phyloP scores from a whole-genome alignment of 2,329 filamentous ascomycete genomes.

The Apiospora hydei region DNA sequence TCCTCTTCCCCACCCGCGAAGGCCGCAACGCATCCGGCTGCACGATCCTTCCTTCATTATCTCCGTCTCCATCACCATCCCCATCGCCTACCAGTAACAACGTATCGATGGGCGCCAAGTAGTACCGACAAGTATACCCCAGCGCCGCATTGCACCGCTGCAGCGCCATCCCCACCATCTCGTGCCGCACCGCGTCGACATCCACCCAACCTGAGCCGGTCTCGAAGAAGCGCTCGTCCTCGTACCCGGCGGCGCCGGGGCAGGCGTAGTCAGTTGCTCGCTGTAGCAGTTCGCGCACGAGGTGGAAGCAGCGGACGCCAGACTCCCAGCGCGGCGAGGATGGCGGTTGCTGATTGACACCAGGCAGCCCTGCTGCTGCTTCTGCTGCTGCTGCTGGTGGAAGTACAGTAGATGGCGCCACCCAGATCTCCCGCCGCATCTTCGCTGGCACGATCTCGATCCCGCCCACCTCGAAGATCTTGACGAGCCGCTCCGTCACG shows the following conservation, averaged over 20 bases:
- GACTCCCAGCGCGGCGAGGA: conserved; percentile 19
- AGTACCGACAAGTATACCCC: conserved; percentile 24
- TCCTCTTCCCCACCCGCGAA: not conserved
- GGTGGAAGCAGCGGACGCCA: conserved; percentile 24
- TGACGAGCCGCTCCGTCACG: not conserved
- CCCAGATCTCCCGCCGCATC: conserved; percentile 17
- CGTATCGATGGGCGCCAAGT: conserved; percentile 24
- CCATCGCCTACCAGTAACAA: not conserved
- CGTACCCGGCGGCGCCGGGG: not conserved
- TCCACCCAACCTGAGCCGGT: conserved; percentile 24
- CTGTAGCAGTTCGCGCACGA: conserved; percentile 15
- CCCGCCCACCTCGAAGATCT: conserved; percentile 8
- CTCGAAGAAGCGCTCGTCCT: conserved; percentile 17
- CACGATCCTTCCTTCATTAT: not conserved
- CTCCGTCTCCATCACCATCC: not conserved
- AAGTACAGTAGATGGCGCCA: not conserved
- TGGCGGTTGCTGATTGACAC: not conserved
- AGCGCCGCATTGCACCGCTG: conserved; percentile 23
- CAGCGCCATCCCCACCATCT: conserved; percentile 27
- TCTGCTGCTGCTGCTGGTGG: not conserved
- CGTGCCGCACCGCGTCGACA: conserved; percentile 25
- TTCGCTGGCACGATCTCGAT: not conserved
- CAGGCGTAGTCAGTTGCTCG: conserved; percentile 13
- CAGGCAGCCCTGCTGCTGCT: not conserved
- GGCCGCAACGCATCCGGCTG: conserved; percentile 3